Base-by-base conservation (phyloP, 2,329 filamentous ascomycete species). In the Endoconidiophora polonica region DNA sequence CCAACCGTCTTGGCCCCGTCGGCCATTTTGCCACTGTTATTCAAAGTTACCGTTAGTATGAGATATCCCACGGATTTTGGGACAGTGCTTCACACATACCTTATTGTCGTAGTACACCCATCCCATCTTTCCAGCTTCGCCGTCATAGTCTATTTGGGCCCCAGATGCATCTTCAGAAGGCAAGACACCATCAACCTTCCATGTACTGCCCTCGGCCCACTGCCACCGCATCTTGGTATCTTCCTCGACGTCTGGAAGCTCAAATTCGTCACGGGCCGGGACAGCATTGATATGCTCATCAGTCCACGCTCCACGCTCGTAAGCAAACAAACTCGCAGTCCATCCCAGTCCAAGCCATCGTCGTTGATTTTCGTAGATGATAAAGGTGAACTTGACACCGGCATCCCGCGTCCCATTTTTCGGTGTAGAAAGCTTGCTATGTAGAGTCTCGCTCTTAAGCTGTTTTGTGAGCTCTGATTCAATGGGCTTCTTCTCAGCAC, bases 101-200 rank as follows among this genome's bases (percentile, higher is more conserved):
- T 94, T 95, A 62, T 90, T 96, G 60, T 98, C 91, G 61, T 95
- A 98, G 64, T 91, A 98, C 37, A 94, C 86, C 91, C 91, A 98
- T 1, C 88, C 91, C 57, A 81, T 76, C 59, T 67, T 79, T 3
- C 76, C 81, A 22, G 79, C 73, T 1, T 75, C 69, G 2, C 70
- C 69, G 49, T 78, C 76, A 55, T 74, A 75, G 53, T 70, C 75
- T 3, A 66, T 58, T 16, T 69, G 66, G 12, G 26, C 12, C 12
- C 7, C 26, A 33, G 26, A 33, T 16, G 46, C 52, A 9, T 49
- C 52, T 64, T 79, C 76, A 0, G 71, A 63, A n/a, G 40, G 37
- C 20, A 29, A n/a, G 1, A 77, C 77, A 1, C 84, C 83, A 58
- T 96, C 90, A 23, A 96, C 80, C 49, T 78, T 77, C 91, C 91